Conservation (phyloP, 2,329 filamentous ascomycete genomes). For the Fusarium compactum region DNA sequence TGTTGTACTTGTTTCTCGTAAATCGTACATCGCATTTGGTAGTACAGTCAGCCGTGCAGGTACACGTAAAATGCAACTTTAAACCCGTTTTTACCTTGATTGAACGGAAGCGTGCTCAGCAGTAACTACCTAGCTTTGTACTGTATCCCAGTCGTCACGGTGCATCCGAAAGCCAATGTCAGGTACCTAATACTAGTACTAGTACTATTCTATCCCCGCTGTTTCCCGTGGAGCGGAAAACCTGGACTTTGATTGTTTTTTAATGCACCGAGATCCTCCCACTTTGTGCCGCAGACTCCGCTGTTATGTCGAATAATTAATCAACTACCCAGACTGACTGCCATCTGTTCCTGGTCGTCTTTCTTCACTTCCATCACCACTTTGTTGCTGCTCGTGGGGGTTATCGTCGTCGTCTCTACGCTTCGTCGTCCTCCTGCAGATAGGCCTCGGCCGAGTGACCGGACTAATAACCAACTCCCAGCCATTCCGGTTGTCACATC, state of each 20-base stretch:
- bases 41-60: slow-evolving; percentile 27
- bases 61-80: slow-evolving; percentile 28
- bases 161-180: slow-evolving; percentile 2
- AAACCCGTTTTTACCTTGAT: slow-evolving; percentile 12
- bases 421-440: slow-evolving; percentile 26
- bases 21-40: slow-evolving; percentile 34
- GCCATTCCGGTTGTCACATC: not conserved
- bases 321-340: slow-evolving; percentile 2
- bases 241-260: slow-evolving; percentile 43
- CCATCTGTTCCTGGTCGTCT: slow-evolving; percentile 7
- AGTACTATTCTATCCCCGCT: slow-evolving; percentile 26
- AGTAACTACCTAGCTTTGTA: slow-evolving; percentile 10
- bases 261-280: slow-evolving; percentile 39
- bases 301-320: slow-evolving; percentile 27
- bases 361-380: slow-evolving; percentile 16
- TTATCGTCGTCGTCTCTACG: slow-evolving; percentile 3
- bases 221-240: slow-evolving; percentile 36
- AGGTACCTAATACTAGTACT: slow-evolving; percentile 11
- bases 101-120: not conserved
- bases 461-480: slow-evolving; percentile 11
- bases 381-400: slow-evolving; percentile 13
- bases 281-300: slow-evolving; percentile 27
- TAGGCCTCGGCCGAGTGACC: slow-evolving; percentile 33
- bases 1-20: slow-evolving; percentile 33
- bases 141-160: slow-evolving; percentile 15